Evolutionary conservation across 2,329 filamentous ascomycete genomes (phyloP).

Genomic region (Lasiodiplodia sp.): DNA sequence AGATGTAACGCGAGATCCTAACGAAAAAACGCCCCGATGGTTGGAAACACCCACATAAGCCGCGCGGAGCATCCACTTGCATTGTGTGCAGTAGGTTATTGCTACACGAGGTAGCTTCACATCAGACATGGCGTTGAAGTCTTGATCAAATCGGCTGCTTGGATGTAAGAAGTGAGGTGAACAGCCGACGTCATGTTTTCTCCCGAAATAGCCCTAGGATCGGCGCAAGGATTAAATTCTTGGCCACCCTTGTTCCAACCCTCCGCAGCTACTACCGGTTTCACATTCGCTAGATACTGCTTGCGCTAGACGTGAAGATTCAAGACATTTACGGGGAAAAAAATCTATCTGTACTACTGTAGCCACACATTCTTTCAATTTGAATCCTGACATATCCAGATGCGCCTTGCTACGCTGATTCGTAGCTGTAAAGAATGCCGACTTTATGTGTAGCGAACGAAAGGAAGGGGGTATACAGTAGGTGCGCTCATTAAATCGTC

Average conservation of each 20-base stretch:
- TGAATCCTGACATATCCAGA: not conserved
- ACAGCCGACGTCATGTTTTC: conserved; percentile 14
- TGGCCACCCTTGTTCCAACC: not conserved
- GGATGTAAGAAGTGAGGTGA: not conserved
- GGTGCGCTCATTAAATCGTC: conserved; percentile 18
- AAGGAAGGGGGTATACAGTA: not conserved
- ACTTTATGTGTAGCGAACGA: not conserved
- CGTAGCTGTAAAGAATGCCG: not conserved
- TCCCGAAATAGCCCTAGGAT: not conserved
- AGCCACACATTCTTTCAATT: not conserved
- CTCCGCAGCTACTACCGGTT: not conserved
- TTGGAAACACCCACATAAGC: conserved; percentile 68
- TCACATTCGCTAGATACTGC: not conserved
- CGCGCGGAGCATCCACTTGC: conserved; percentile 86
- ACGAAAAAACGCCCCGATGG: not conserved
- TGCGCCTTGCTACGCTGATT: conserved; percentile 12
- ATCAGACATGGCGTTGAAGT: conserved; percentile 17
- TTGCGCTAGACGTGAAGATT: not conserved
- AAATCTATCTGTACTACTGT: not conserved
- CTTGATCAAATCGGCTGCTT: not conserved
- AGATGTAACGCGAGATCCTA: not conserved
- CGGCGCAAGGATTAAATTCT: conserved; percentile 16
- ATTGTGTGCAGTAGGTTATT: conserved; percentile 95
- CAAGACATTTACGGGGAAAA: not conserved
- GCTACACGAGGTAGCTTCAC: conserved; percentile 72